phyloP scores from a whole-genome alignment of 2,329 filamentous ascomycete species.

The Fusarium cyanostomum region DNA sequence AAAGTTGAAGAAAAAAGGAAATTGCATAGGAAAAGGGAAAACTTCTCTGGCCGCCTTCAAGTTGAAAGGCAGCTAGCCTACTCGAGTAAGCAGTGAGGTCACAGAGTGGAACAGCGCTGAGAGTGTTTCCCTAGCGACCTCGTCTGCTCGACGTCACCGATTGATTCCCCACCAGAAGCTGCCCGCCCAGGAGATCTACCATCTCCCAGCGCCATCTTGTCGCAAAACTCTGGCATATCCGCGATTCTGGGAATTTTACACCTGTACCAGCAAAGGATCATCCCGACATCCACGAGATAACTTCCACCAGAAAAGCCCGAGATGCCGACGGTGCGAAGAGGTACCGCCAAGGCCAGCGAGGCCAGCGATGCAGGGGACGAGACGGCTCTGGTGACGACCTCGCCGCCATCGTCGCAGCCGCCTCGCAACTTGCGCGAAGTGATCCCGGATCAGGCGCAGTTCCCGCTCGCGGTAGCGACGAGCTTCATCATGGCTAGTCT shows the following conservation, averaged over 20 bases:
- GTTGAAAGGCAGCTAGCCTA: slow-evolving; percentile 24
- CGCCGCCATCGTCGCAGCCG: slow-evolving; percentile 18
- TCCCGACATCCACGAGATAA: background rate
- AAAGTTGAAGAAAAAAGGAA: slow-evolving; percentile 3
- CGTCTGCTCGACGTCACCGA: slow-evolving; percentile 37
- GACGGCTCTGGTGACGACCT: slow-evolving; percentile 22
- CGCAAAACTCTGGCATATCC: slow-evolving; percentile 10
- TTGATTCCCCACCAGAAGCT: slow-evolving; percentile 17
- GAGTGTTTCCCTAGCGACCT: slow-evolving; percentile 44
- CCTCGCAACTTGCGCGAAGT: slow-evolving; percentile 27
- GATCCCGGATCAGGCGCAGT: slow-evolving; percentile 58
- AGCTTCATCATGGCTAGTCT: slow-evolving; percentile 71
- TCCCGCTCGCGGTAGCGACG: slow-evolving; percentile 62
- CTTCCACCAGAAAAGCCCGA: slow-evolving; percentile 7
- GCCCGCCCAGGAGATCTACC: background rate
- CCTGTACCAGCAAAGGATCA: slow-evolving; percentile 12
- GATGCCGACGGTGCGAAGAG: slow-evolving; percentile 41
- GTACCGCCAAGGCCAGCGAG: slow-evolving; percentile 25
- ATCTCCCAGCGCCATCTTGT: slow-evolving; percentile 2
- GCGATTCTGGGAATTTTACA: background rate
- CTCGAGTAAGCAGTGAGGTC: slow-evolving; percentile 14
- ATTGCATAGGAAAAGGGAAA: slow-evolving; percentile 10
- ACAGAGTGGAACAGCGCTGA: slow-evolving; percentile 4
- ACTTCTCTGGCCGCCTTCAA: slow-evolving; percentile 17
- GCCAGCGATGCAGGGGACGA: slow-evolving; percentile 12